Conservation (phyloP, 164 flowering plant species). For the Santalum album region DNA sequence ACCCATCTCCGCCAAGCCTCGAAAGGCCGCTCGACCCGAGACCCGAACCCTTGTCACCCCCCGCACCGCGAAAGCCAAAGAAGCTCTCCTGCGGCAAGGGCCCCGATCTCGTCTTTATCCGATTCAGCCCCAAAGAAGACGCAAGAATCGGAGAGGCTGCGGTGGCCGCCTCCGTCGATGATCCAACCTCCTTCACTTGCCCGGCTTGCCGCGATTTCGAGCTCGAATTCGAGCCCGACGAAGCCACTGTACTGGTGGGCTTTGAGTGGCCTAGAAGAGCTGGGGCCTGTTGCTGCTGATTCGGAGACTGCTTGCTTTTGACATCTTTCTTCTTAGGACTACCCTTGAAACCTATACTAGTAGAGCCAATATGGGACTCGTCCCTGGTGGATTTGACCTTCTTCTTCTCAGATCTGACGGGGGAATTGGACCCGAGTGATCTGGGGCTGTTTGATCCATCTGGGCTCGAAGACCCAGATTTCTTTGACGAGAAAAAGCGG, state of each 20-base stretch:
- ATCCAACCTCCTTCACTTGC: slow-evolving; percentile 4
- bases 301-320: slow-evolving; percentile 20
- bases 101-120: slow-evolving; percentile 94
- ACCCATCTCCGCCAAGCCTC: slow-evolving; percentile 17
- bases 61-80: slow-evolving; percentile 31
- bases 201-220: slow-evolving; percentile 4
- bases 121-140: slow-evolving; percentile 76
- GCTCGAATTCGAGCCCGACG: neutral
- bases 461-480: slow-evolving; percentile 71
- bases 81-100: slow-evolving; percentile 96
- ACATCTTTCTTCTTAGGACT: slow-evolving; percentile 31
- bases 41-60: slow-evolving; percentile 34
- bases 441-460: slow-evolving; percentile 78
- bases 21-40: slow-evolving; percentile 70
- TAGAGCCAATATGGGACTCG: slow-evolving; percentile 13
- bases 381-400: slow-evolving; percentile 48
- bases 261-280: slow-evolving; percentile 8
- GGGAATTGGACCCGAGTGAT: slow-evolving; percentile 52
- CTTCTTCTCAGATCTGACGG: slow-evolving; percentile 79
- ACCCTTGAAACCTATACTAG: slow-evolving; percentile 24
- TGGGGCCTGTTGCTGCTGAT: neutral
- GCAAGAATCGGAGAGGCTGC: slow-evolving; percentile 71
- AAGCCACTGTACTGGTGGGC: neutral
- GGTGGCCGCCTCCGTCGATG: slow-evolving; percentile 10
- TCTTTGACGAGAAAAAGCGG: slow-evolving; percentile 82